Base-by-base conservation (phyloP, 129 eudicot genomes). In the Helichrysum umbraculigerum region DNA sequence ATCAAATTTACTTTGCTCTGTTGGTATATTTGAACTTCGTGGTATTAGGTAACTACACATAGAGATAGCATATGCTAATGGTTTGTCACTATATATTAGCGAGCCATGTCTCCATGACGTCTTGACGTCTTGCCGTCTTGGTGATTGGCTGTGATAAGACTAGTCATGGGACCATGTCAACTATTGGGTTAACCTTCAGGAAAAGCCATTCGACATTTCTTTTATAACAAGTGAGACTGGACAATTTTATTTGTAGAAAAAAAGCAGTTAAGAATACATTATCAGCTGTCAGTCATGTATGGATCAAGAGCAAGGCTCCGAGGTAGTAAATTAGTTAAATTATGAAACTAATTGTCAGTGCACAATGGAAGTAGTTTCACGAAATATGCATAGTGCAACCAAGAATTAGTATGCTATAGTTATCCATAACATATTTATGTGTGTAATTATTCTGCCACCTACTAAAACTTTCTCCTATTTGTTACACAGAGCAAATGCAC, bases 401-500 rank as follows among this genome's bases (percentile, higher is more conserved):
- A 58, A 58, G 63, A 21, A 20, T 20, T 60, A 60, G 22, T 22
- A 60, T 60, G 66, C 5, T 60, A 25, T 11, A 44, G 71, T 62
- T 70, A 28, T 44, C 61, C 52, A 0, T 7, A 14, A 66, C 71
- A 61, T 35, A 20, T 32, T 60, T 30, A 12, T 33, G 30, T 33
- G 30, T 16, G 52, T 6, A 51, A 29, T 54, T 25, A 9, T n/a
- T 9, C 32, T 35, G 12, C 68, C 60, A 17, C 47, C 19, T 33
- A 20, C 32, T 35, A 12, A 35, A 61, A 20, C 4, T 6, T 51
- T 1, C 41, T 71, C 11, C 39, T 60, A 28, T 63, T 66, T 73
- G 76, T 78, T 72, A 47, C 74, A 32, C 88, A 88, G 90, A 83
- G 93, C 90, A 32, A 88, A 88, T 56, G 90, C 93, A 34, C 88